Percentiles rank a stretch among this genome's conserved stretches.
phyloP scores from a whole-genome alignment of 495 filamentous ascomycete species.

The Choiromyces venosus region DNA sequence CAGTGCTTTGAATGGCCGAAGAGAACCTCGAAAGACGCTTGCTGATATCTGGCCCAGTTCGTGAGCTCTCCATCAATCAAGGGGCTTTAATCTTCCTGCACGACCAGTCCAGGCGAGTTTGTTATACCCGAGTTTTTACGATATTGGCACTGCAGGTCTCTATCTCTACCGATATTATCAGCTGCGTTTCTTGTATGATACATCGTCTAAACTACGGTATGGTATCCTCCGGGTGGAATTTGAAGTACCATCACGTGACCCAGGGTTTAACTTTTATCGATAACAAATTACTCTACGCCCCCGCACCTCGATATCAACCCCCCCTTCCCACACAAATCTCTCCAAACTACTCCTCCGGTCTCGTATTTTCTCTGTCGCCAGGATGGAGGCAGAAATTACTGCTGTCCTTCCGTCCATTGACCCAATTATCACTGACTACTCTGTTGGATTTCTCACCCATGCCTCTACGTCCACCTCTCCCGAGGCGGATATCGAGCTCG shows the following conservation, averaged over 20 bases:
- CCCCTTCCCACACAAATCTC: neutral
- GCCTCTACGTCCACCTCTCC: constrained; percentile 75
- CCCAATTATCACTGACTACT: constrained; percentile 84
- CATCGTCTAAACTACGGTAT: neutral
- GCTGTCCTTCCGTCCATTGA: constrained; percentile 82
- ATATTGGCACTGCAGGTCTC: neutral
- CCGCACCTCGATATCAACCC: neutral
- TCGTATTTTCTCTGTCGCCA: constrained; percentile 1
- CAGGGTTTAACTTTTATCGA: neutral
- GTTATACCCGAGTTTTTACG: too few relatives aligned
- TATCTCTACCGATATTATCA: neutral
- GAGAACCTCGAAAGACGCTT: too few relatives aligned
- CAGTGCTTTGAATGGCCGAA: too few relatives aligned
- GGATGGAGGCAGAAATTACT: constrained; percentile 89
- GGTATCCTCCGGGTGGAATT: neutral
- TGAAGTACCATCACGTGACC: neutral
- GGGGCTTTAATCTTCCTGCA: too few relatives aligned
- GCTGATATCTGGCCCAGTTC: too few relatives aligned
- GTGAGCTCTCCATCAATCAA: too few relatives aligned
- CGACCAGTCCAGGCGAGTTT: too few relatives aligned
- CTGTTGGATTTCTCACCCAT: constrained; percentile 88
- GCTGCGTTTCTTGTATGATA: neutral
- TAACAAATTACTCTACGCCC: neutral
- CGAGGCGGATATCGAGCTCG: constrained; percentile 64
- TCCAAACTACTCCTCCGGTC: neutral